These are phyloP conservation scores for Cladobotryum protrusum DNA, from an alignment of 2,329 filamentous ascomycete genomes.

Conservation along the genomic window DNA sequence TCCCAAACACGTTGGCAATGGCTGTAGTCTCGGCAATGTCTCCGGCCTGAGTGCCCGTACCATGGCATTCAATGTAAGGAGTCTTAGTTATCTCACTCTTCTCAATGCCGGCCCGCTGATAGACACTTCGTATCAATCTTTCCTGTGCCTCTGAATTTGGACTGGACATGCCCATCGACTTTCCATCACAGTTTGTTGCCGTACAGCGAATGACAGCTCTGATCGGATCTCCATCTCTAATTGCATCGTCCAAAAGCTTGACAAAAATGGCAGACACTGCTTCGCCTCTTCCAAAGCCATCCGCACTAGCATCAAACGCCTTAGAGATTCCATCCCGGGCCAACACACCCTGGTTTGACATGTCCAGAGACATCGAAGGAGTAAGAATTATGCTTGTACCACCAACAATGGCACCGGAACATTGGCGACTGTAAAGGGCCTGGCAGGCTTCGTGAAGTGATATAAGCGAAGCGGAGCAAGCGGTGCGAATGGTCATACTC, in stretches of 20 bases:
- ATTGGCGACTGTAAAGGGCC: slow-evolving; percentile 2
- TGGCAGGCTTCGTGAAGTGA: slow-evolving; percentile 5
- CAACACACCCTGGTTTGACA: not conserved
- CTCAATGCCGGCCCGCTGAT: not conserved
- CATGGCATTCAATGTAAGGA: slow-evolving; percentile 31
- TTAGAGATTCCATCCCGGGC: not conserved
- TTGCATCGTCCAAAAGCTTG: slow-evolving; percentile 37
- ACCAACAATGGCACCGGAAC: slow-evolving; percentile 20
- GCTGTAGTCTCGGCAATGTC: slow-evolving; percentile 35
- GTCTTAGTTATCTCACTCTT: not conserved
- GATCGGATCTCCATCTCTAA: slow-evolving; percentile 38
- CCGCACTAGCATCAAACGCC: not conserved
- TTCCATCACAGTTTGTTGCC: slow-evolving; percentile 31
- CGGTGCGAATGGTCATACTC: not conserved
- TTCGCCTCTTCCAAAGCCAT: slow-evolving; percentile 31
- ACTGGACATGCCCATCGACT: slow-evolving; percentile 16
- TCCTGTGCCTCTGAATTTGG: not conserved
- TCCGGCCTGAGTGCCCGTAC: slow-evolving; percentile 38
- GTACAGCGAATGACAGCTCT: slow-evolving; percentile 30
- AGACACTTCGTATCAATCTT: not conserved
- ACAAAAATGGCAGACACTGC: slow-evolving; percentile 35
- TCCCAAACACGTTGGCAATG: slow-evolving; percentile 26
- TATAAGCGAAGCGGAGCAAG: slow-evolving; percentile 5
- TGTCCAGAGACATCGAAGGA: slow-evolving; percentile 9
- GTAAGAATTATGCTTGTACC: slow-evolving; percentile 28